Conservation (phyloP, 164 flowering plant genomes). For the Magnolia sinica region DNA sequence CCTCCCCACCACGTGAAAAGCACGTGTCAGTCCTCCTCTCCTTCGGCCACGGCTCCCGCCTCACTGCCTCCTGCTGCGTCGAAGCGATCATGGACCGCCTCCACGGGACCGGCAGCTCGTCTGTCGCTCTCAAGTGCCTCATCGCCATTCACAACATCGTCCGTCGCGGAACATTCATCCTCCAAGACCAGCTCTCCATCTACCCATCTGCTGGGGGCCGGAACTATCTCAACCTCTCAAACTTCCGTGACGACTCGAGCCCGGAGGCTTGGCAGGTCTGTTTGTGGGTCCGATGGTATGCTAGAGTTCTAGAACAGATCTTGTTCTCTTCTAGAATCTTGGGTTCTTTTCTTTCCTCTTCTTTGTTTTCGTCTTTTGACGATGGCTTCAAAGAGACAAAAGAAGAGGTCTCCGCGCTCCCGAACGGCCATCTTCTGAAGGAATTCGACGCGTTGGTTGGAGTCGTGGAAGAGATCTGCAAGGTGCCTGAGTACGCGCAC, state of each 20-base stretch:
- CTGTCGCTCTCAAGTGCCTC: slow-evolving; percentile 70
- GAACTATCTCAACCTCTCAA: slow-evolving; percentile 62
- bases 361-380: slow-evolving; percentile 1
- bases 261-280: slow-evolving; percentile 42
- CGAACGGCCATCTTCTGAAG: slow-evolving; percentile 34
- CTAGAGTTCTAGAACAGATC: slow-evolving; percentile 44
- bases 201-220: slow-evolving; percentile 63
- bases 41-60: slow-evolving; percentile 47
- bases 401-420: slow-evolving; percentile 28
- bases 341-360: slow-evolving; percentile 45
- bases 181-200: slow-evolving; percentile 63
- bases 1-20: slow-evolving; percentile 32
- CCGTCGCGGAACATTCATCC: slow-evolving; percentile 50
- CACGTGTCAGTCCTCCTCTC: slow-evolving; percentile 48
- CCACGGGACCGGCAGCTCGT: slow-evolving; percentile 40
- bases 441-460: slow-evolving; percentile 44
- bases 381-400: slow-evolving; percentile 1
- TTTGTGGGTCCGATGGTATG: slow-evolving; percentile 70
- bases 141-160: slow-evolving; percentile 43
- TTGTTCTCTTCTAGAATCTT: slow-evolving; percentile 43
- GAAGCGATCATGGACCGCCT: slow-evolving; percentile 61
- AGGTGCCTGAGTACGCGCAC: slow-evolving; percentile 39
- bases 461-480: slow-evolving; percentile 36
- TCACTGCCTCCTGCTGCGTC: slow-evolving; percentile 48
- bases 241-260: slow-evolving; percentile 44